Base-by-base conservation (phyloP, 2,329 filamentous ascomycete genomes). In the Celoporthe dispersa region DNA sequence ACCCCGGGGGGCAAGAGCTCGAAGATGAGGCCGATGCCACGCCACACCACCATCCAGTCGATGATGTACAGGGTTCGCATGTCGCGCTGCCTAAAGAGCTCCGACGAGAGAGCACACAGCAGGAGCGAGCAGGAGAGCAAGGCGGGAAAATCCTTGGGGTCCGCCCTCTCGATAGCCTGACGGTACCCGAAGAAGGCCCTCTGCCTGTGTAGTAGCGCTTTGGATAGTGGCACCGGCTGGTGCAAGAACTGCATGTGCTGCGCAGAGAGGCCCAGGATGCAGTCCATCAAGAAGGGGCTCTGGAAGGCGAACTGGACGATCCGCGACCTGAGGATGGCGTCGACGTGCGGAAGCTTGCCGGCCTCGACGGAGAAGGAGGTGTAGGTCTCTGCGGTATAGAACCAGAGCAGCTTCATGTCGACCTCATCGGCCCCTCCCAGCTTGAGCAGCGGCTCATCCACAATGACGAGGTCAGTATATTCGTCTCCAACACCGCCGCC, bases 11-110 rank as follows among this genome's bases (percentile, higher is more conserved):
- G 73, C 53, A 81, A 79, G 16, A 84, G 71, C 0, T 83, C 77
- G 53, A 87, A 78, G 39, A 88, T 84, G 22, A 85, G 75, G 39
- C 84, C 81, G 35, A 85, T 87, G 12, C 86, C 86, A 12, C 82
- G 80, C 86, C 86, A 89, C 16, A 88, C 80, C 3, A 83, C 74
- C 77, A 88, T 85, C 86, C 87, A 89, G 74, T 88, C 83, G 60
- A 88, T 76, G 39, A 88, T 82, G 73, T 84, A 87, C 2, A 88
- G 79, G 1, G 81, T 80, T 60, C 79, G 80, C 25, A 77, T 76
- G 63, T 83, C 79, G 0, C 79, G 76, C n/a, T 86, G 84, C 3
- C 85, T 82, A 74, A 88, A 88, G 66, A 78, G 79, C 67, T 86
- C 80, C 6, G 84, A 84, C 12, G 85, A 83, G 6, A 88, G 77